Evolutionary conservation across 2,329 filamentous ascomycete species (phyloP).

Genomic region (Epichloe sylvatica): DNA sequence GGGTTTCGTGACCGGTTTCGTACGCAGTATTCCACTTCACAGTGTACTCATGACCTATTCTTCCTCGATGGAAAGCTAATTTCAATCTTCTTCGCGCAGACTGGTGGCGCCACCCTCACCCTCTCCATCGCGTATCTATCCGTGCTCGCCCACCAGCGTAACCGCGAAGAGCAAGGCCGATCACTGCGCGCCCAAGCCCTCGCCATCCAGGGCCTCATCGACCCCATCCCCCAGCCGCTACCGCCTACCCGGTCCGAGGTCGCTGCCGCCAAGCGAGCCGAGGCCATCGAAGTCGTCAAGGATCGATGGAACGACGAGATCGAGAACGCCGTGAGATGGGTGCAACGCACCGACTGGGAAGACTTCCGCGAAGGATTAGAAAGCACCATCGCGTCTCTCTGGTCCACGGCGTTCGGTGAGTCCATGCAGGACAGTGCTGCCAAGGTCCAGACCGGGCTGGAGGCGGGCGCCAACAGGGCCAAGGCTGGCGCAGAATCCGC

Average conservation of each 20-base stretch:
- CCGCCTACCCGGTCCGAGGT: constrained; percentile 37
- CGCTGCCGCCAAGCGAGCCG: constrained; percentile 36
- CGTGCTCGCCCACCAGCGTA: constrained; percentile 54
- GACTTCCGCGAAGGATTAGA: constrained; percentile 46
- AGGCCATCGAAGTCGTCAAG: constrained; percentile 54
- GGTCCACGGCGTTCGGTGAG: constrained; percentile 24
- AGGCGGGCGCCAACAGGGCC: constrained; percentile 21
- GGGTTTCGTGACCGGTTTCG: constrained; percentile 64
- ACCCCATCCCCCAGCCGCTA: constrained; percentile 30
- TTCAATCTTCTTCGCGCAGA: constrained; percentile 29
- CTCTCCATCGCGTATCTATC: constrained; percentile 60
- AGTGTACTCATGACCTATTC: neutral
- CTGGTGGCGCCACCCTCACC: constrained; percentile 63
- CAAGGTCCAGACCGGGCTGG: constrained; percentile 16
- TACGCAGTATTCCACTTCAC: constrained; percentile 21
- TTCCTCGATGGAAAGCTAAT: neutral
- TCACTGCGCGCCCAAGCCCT: constrained; percentile 43
- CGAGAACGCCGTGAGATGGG: constrained; percentile 49
- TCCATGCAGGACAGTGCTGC: constrained; percentile 14
- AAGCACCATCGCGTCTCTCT: constrained; percentile 30
- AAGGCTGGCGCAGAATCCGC: constrained; percentile 12
- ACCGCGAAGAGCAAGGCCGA: constrained; percentile 45
- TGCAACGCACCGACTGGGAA: constrained; percentile 52
- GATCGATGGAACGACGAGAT: constrained; percentile 68
- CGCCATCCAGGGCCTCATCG: constrained; percentile 37